These are phyloP conservation scores for Glaciozyma antarctica DNA, from an alignment of 768 basidiomycete genomes.

Conservation along the genomic window DNA sequence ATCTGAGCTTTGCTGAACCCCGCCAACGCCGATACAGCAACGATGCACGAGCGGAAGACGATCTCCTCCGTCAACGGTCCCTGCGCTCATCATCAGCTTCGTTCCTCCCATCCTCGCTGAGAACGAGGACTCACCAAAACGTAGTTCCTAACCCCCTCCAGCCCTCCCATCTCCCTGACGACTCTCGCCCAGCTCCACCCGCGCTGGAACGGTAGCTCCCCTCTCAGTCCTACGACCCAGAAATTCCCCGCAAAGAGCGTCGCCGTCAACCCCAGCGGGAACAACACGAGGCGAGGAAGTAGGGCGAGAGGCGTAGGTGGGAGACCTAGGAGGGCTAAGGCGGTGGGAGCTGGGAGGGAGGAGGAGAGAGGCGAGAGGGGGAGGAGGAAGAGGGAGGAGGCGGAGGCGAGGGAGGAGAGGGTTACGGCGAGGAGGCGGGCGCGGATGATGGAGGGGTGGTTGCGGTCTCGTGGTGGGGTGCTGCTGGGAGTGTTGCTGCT, in stretches of 20 bases:
- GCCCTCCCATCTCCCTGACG: slow-evolving; percentile 13
- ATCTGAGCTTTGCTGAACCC: slow-evolving; percentile 51
- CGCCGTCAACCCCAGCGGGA: slow-evolving; percentile 39
- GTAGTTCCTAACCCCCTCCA: slow-evolving; percentile 60
- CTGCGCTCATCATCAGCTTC: slow-evolving; percentile 41
- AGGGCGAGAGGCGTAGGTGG: slow-evolving; percentile 16
- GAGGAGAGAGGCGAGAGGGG: not conserved
- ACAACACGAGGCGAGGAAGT: slow-evolving; percentile 11
- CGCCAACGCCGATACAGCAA: slow-evolving; percentile 62
- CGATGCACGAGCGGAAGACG: slow-evolving; percentile 76
- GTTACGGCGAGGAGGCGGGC: slow-evolving; percentile 62
- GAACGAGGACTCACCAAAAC: slow-evolving; percentile 11
- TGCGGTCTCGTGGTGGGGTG: slow-evolving; percentile 49
- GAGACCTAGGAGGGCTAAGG: not conserved
- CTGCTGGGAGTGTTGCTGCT: slow-evolving; percentile 27
- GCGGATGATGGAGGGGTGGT: slow-evolving; percentile 77
- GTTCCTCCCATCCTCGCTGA: not conserved
- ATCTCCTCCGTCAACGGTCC: slow-evolving; percentile 87
- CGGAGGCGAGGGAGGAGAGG: slow-evolving; percentile 21
- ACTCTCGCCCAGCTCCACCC: slow-evolving; percentile 18
- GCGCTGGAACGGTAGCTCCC: slow-evolving; percentile 34
- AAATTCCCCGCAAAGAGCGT: slow-evolving; percentile 41
- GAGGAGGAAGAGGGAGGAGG: slow-evolving; percentile 13
- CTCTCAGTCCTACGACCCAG: slow-evolving; percentile 36
- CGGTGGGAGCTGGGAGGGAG: not conserved